Evolutionary conservation across 176 grass and related monocot species (phyloP).

Genomic region (Oryza australiensis): DNA sequence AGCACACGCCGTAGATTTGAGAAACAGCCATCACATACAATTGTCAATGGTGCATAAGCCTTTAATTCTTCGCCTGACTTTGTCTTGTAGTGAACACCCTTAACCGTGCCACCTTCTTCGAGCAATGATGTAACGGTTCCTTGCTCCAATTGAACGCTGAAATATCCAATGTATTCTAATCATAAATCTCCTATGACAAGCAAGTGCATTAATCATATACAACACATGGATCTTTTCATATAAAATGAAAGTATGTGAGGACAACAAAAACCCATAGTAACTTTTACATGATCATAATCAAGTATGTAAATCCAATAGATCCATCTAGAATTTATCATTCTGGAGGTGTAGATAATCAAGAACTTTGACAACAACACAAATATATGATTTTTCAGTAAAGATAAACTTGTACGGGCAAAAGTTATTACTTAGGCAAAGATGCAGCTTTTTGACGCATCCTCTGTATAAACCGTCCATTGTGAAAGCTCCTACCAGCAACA

Average conservation of each 20-base stretch:
- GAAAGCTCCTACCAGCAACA: conserved; percentile 92
- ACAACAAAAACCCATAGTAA: neutral
- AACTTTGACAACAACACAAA: conserved; percentile 1
- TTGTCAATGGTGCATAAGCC: conserved; percentile 79
- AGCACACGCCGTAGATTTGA: conserved; percentile 84
- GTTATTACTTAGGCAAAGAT: conserved; percentile 75
- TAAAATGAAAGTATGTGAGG: neutral
- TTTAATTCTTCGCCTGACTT: conserved; percentile 82
- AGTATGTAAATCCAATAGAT: neutral
- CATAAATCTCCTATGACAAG: conserved; percentile 1
- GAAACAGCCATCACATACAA: conserved; percentile 99
- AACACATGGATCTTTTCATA: neutral
- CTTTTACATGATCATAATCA: neutral
- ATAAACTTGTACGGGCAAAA: neutral
- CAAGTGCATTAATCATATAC: neutral
- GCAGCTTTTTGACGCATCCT: conserved; percentile 85
- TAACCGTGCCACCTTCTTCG: conserved; percentile 88
- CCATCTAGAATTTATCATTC: conserved; percentile 1
- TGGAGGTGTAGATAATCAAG: neutral
- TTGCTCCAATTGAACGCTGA: conserved; percentile 89
- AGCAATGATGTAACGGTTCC: conserved; percentile 88
- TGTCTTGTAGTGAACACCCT: conserved; percentile 86
- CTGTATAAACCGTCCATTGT: conserved; percentile 96
- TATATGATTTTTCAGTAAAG: neutral
- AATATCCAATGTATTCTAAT: conserved; percentile 24